These are phyloP conservation scores for Trichoderma aggressivum DNA, from an alignment of 2,329 filamentous ascomycete species.

Conservation along the genomic window DNA sequence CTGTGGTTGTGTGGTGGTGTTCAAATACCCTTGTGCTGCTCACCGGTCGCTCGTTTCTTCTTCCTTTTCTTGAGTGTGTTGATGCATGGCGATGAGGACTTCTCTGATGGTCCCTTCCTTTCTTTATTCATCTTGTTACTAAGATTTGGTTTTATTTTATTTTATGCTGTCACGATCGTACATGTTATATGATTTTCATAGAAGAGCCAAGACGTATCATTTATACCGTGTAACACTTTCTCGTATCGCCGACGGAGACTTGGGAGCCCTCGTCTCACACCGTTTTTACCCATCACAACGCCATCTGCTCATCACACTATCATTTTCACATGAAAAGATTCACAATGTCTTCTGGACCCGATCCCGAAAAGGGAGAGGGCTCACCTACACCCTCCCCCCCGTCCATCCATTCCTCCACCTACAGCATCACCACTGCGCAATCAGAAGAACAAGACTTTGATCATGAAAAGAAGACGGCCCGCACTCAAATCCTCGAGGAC, in stretches of 20 bases:
- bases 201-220: background rate
- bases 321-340: background rate
- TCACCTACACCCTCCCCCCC: background rate
- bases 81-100: background rate
- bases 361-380: slow-evolving; percentile 1
- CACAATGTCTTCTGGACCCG: background rate
- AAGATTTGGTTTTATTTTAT: background rate
- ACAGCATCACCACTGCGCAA: background rate
- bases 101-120: too few relatives aligned
- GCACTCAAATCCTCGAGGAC: background rate
- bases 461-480: slow-evolving; percentile 7
- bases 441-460: slow-evolving; percentile 4
- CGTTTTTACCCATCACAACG: background rate
- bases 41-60: background rate
- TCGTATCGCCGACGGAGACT: background rate
- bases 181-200: background rate
- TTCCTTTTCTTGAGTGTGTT: background rate
- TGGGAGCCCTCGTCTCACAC: background rate
- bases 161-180: background rate
- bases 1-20: background rate
- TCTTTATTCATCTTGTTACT: background rate
- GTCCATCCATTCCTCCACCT: background rate
- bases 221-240: background rate
- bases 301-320: background rate
- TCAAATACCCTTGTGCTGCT: slow-evolving; percentile 1